These are phyloP conservation scores for Pleurotus tuoliensis DNA, from an alignment of 768 basidiomycete species.

Conservation along the genomic window DNA sequence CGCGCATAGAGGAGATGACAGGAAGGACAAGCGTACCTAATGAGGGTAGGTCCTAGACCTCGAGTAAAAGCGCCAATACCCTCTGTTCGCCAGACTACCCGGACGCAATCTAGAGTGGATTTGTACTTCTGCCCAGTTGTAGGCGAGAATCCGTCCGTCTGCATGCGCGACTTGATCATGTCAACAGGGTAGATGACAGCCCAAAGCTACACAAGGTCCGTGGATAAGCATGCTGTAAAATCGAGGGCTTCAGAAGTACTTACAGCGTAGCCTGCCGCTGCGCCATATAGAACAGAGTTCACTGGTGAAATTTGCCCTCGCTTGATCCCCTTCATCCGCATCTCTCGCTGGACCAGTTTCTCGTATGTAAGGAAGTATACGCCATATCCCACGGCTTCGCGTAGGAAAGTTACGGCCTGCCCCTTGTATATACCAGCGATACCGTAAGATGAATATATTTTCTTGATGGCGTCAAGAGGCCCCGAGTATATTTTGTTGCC, in stretches of 20 bases:
- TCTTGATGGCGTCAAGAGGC: constrained; percentile 83
- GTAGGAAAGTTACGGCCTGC: constrained; percentile 81
- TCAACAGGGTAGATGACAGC: constrained; percentile 94
- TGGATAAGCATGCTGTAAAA: not conserved
- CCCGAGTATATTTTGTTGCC: constrained; percentile 75
- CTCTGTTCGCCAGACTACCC: constrained; percentile 78
- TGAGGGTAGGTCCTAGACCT: constrained; percentile 88
- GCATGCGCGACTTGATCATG: constrained; percentile 94
- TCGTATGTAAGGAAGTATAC: constrained; percentile 93
- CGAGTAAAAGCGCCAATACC: constrained; percentile 85
- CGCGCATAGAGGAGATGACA: not conserved
- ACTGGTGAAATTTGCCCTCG: constrained; percentile 75
- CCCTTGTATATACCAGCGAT: constrained; percentile 90
- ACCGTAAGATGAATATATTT: constrained; percentile 74
- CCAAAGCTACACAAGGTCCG: constrained; percentile 57
- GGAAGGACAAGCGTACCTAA: constrained; percentile 54
- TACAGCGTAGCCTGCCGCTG: constrained; percentile 89
- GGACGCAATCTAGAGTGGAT: constrained; percentile 78
- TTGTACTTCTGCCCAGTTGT: constrained; percentile 78
- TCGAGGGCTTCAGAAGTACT: constrained; percentile 21
- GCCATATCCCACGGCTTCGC: constrained; percentile 81
- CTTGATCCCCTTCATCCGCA: constrained; percentile 64
- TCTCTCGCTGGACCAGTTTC: constrained; percentile 84
- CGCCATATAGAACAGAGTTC: constrained; percentile 84
- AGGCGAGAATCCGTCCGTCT: constrained; percentile 84